phyloP scores from a whole-genome alignment of 768 basidiomycete species.

The Leccinum subgranulosum region DNA sequence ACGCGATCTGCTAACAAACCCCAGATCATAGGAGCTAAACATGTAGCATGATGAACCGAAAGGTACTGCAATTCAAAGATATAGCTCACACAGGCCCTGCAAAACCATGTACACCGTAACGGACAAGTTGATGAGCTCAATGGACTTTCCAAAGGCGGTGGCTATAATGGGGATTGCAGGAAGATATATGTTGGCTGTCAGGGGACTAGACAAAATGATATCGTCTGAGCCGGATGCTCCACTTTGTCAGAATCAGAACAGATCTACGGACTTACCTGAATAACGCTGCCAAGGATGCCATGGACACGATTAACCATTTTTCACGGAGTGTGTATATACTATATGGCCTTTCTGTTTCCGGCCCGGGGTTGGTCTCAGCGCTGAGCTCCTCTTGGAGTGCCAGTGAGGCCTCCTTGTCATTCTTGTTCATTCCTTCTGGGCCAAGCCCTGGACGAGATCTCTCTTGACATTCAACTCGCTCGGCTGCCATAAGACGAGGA shows the following conservation, averaged over 20 bases:
- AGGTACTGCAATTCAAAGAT: background rate
- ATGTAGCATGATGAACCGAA: background rate
- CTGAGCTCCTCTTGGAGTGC: background rate
- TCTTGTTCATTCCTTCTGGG: background rate
- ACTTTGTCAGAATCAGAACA: background rate
- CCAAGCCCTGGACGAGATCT: background rate
- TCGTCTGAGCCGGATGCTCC: background rate
- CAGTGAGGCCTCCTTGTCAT: background rate
- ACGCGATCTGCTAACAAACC: conserved; percentile 61
- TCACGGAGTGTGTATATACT: conserved; percentile 53
- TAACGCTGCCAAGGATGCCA: conserved; percentile 58
- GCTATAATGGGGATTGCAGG: conserved; percentile 74
- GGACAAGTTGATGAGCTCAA: conserved; percentile 75
- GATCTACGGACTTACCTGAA: conserved; percentile 47
- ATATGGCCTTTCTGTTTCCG: conserved; percentile 24
- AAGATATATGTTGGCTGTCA: conserved; percentile 76
- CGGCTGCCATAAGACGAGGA: background rate
- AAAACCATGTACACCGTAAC: conserved; percentile 61
- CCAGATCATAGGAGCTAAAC: conserved; percentile 56
- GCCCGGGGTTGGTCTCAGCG: background rate
- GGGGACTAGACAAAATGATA: conserved; percentile 40
- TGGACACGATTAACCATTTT: conserved; percentile 66
- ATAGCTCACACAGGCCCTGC: conserved; percentile 41
- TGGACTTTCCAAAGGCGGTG: conserved; percentile 54
- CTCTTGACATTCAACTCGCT: conserved; percentile 3